These are phyloP conservation scores for Cucurbita pepo DNA, from an alignment of 306 rosid genomes.

Conservation along the genomic window DNA sequence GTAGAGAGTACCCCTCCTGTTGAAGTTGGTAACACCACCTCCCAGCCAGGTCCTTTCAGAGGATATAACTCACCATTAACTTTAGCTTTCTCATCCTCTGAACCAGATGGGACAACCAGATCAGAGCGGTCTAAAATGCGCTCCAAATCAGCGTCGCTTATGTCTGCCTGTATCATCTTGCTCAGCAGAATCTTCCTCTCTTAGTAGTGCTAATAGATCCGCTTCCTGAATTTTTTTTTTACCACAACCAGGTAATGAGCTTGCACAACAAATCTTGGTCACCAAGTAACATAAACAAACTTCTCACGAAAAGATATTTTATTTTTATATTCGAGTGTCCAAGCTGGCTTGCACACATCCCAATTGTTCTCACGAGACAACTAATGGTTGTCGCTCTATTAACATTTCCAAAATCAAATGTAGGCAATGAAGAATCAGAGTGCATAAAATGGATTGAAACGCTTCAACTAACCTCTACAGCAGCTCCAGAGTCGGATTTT, in stretches of 20 bases:
- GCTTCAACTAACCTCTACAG: conserved; percentile 39
- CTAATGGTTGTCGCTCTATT: not conserved
- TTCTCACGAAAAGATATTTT: not conserved
- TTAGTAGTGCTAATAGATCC: conserved; percentile 52
- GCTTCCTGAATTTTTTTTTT: conserved; percentile 6
- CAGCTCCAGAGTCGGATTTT: conserved; percentile 12
- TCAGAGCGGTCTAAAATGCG: conserved; percentile 75
- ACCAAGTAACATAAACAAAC: not conserved
- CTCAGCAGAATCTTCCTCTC: conserved; percentile 68
- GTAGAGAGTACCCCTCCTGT: conserved; percentile 80
- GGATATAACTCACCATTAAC: conserved; percentile 17
- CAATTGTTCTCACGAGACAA: too few species aligned
- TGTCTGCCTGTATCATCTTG: conserved; percentile 56
- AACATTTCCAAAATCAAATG: not conserved
- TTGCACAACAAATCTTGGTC: not conserved
- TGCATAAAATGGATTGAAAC: not conserved
- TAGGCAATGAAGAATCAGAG: not conserved
- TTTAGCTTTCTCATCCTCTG: not conserved
- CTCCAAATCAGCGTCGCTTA: conserved; percentile 55
- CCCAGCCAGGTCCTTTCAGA: conserved; percentile 94
- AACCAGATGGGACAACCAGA: conserved; percentile 15
- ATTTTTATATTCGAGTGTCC: too few species aligned
- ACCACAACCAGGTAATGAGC: not conserved
- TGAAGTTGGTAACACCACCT: conserved; percentile 68
- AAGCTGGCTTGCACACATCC: too few species aligned